Evolutionary conservation across 345 rosid genomes (phyloP).

Genomic region (Lumnitzera racemosa): DNA sequence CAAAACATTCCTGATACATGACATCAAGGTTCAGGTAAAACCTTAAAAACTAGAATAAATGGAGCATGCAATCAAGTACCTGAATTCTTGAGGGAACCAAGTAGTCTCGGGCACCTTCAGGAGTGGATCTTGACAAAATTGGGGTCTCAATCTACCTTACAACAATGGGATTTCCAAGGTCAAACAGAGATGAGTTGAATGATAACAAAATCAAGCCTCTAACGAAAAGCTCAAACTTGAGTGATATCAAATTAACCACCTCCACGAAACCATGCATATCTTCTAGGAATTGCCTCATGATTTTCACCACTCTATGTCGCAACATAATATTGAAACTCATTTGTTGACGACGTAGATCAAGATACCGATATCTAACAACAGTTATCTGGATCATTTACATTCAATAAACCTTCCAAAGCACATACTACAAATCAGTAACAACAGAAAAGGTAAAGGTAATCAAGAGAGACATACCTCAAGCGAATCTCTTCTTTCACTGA

Average conservation of each 20-base stretch:
- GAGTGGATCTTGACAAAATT: conserved; percentile 89
- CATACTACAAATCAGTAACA: background rate
- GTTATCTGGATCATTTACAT: background rate
- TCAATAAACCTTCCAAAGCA: background rate
- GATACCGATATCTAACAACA: conserved; percentile 65
- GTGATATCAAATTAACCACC: conserved; percentile 25
- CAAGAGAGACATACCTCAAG: conserved; percentile 45
- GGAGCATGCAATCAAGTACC: conserved; percentile 34
- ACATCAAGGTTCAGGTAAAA: too few species aligned
- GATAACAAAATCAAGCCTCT: background rate
- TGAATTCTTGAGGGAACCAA: conserved; percentile 96
- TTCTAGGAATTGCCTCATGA: conserved; percentile 78
- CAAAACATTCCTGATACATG: too few species aligned
- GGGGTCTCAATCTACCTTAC: conserved; percentile 95
- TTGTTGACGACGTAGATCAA: conserved; percentile 88
- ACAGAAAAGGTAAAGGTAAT: background rate
- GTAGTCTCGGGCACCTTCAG: conserved; percentile 97
- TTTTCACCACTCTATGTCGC: conserved; percentile 87
- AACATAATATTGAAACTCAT: conserved; percentile 68
- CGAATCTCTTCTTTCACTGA: conserved; percentile 77
- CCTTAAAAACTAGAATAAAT: background rate
- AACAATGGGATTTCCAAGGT: conserved; percentile 12
- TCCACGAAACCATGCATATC: conserved; percentile 85
- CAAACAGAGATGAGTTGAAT: background rate
- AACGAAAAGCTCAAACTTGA: background rate